Base-by-base conservation (phyloP, 139 green algal species). In the Spirogloea muscicola region DNA sequence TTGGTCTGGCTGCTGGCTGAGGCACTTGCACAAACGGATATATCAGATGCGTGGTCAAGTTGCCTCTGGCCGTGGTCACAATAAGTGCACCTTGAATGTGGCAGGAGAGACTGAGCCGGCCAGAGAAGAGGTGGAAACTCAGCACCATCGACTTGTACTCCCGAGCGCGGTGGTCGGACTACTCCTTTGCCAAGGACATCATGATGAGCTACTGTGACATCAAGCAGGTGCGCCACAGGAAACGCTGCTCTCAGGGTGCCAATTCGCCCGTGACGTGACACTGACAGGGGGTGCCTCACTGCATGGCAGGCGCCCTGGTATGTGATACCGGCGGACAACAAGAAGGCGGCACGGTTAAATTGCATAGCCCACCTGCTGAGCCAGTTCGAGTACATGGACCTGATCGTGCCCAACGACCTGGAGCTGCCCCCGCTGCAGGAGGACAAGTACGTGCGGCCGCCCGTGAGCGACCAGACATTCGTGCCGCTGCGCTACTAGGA, bases 121-220 rank as follows among this genome's bases (percentile, higher is more conserved):
- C 77, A 27, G 33, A 72, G 41, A 84, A 86, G 72, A 34, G 63
- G 58, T 86, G 77, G 77, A 86, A 84, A 55, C 68, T 86, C 10
- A 68, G 29, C 3, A 27, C 77, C 3, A 80, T 77, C 70, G 77
- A 84, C 49, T 34, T 81, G 39, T 59, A 76, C 33, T 18, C 67
- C 27, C 74, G 74, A 37, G 33, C 9, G 16, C 39, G 49, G 16
- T 85, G 74, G 74, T 49, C 49, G 2, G 80, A 85, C 1, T 85
- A 85, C 49, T 61, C 58, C 6, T 48, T 76, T 2, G 80, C 80
- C 36, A 76, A 76, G 61, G 80, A 85, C 69, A 58, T 68, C n/a
- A 85, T 85, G 80, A 66, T 85, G 31, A 25, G 57, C 7, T 69
- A 63, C 37, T 73, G 48, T 9, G 62, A 66, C 58, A 59, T 33